phyloP scores from a whole-genome alignment of 441 rosid genomes.

The Biscutella laevigata region DNA sequence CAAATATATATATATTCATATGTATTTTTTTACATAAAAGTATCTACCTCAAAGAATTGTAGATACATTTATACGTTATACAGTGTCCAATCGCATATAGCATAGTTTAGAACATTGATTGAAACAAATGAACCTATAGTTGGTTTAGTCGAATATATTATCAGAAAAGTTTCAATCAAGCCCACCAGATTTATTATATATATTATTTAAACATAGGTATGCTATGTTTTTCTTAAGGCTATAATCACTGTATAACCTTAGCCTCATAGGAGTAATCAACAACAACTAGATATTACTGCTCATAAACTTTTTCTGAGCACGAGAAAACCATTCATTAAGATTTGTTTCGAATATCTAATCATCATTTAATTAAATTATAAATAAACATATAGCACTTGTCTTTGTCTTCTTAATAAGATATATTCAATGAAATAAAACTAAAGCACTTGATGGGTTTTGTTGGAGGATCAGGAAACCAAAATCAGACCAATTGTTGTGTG shows the following conservation, averaged over 20 bases:
- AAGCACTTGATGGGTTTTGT: conserved; percentile 23
- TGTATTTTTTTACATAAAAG: no score
- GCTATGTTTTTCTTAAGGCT: not conserved
- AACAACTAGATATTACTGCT: conserved; percentile 13
- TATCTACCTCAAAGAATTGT: no score
- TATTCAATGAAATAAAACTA: conserved; percentile 7
- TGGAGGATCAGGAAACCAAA: conserved; percentile 24
- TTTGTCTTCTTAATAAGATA: conserved; percentile 16
- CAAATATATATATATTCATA: no score
- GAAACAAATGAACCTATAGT: no score
- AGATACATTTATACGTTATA: no score
- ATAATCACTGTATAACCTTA: conserved; percentile 8
- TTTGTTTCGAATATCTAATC: conserved; percentile 1
- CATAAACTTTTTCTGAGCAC: conserved; percentile 9
- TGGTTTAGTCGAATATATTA: not conserved
- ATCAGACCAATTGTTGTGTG: conserved; percentile 11
- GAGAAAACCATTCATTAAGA: conserved; percentile 21
- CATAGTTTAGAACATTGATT: no score
- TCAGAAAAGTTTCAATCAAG: not conserved
- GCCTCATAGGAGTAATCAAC: conserved; percentile 21
- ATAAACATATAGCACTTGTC: conserved; percentile 18
- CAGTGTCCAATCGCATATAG: no score
- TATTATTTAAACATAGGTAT: not conserved
- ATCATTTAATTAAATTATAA: not conserved
- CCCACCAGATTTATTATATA: not conserved